These are phyloP conservation scores for Cordyceps javanica DNA, from an alignment of 2,329 filamentous ascomycete species.

Conservation along the genomic window DNA sequence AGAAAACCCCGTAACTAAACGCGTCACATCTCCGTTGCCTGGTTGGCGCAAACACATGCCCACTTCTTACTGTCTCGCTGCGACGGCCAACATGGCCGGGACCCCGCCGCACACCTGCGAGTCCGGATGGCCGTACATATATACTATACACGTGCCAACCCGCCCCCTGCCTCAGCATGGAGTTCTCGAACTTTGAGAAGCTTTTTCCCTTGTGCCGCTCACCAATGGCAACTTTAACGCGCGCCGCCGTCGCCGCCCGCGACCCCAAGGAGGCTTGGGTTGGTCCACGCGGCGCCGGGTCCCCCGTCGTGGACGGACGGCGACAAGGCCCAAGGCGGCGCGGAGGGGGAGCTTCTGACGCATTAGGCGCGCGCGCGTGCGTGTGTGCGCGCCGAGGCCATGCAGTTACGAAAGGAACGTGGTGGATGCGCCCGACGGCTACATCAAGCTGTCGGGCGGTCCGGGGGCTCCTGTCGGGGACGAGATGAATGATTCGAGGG, in stretches of 20 bases:
- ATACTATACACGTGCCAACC: conserved; percentile 21
- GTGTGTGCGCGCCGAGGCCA: conserved; percentile 18
- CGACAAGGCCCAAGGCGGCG: conserved; percentile 25
- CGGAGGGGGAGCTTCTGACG: conserved; percentile 16
- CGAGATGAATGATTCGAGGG: conserved; percentile 26
- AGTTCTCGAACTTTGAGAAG: conserved; percentile 33
- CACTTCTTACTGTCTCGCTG: too few species aligned
- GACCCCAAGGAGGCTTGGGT: too few species aligned
- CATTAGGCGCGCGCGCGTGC: conserved; percentile 21
- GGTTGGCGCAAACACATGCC: too few species aligned
- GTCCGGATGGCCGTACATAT: too few species aligned
- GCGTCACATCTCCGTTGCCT: conserved; percentile 13
- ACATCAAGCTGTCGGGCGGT: conserved; percentile 20
- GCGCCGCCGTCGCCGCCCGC: conserved; percentile 32
- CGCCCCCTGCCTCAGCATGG: conserved; percentile 24
- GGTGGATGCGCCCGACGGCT: conserved; percentile 19
- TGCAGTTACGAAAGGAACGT: conserved; percentile 18
- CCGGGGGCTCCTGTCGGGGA: conserved; percentile 23
- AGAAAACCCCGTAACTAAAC: too few species aligned
- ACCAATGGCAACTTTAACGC: conserved; percentile 39
- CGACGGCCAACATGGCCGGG: conserved; percentile 37
- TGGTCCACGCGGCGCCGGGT: too few species aligned
- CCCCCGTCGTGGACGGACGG: conserved; percentile 33
- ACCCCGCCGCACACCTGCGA: conserved; percentile 31
- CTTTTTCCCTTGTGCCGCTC: conserved; percentile 35